Conservation (phyloP, 108 stramenopile genomes). For the Conticribra weissflogii region DNA sequence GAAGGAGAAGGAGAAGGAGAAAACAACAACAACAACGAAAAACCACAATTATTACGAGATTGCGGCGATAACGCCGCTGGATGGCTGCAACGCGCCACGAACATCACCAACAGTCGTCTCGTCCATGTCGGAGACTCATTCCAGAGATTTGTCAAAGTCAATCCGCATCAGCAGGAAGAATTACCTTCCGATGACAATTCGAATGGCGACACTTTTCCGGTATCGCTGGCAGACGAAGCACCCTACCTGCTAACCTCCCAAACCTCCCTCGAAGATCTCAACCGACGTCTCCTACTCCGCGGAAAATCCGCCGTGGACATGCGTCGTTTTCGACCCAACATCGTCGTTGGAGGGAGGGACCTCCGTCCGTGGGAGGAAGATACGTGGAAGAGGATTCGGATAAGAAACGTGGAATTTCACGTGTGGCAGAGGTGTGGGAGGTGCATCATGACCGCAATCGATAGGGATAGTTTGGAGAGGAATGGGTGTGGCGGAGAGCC, state of each 20-base stretch:
- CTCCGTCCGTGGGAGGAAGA: constrained; percentile 48
- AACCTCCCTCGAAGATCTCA: constrained; percentile 43
- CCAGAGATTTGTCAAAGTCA: constrained; percentile 24
- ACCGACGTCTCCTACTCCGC: constrained; percentile 22
- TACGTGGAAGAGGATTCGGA: constrained; percentile 43
- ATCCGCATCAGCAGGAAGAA: constrained; percentile 44
- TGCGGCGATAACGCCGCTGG: constrained; percentile 22
- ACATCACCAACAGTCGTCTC: constrained; percentile 31
- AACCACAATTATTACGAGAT: constrained; percentile 40
- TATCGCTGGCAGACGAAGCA: constrained; percentile 54
- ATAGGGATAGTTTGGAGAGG: constrained; percentile 47
- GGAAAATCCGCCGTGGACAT: constrained; percentile 42
- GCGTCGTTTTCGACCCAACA: constrained; percentile 59
- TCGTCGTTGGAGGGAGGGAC: constrained; percentile 45
- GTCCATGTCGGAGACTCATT: constrained; percentile 29
- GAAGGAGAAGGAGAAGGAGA: no score
- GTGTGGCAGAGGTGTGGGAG: constrained; percentile 66
- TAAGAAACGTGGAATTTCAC: constrained; percentile 44
- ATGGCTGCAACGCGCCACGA: constrained; percentile 42
- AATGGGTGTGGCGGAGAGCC: constrained; percentile 55
- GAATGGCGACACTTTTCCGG: constrained; percentile 6
- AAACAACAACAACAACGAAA: no score
- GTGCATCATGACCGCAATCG: constrained; percentile 57
- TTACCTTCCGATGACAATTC: background rate
- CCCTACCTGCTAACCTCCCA: constrained; percentile 40